Evolutionary conservation across 2,329 filamentous ascomycete genomes (phyloP).

Genomic region (Laburnicola sp.): DNA sequence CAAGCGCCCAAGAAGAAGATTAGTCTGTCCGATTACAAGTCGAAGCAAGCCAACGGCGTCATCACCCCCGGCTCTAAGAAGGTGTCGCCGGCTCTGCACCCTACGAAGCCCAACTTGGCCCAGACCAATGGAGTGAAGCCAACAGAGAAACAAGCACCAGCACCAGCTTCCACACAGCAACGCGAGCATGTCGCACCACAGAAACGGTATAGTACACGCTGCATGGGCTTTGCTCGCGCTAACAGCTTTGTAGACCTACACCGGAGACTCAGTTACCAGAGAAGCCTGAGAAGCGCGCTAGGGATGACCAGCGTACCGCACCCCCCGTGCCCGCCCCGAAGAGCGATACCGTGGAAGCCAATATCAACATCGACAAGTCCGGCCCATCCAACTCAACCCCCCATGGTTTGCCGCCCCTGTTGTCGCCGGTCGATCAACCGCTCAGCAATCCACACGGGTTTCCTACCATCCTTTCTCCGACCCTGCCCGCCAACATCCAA

Average conservation of each 20-base stretch:
- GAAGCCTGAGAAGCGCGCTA: slow-evolving; percentile 20
- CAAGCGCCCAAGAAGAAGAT: slow-evolving; percentile 63
- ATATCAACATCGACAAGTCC: slow-evolving; percentile 33
- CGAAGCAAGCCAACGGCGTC: slow-evolving; percentile 51
- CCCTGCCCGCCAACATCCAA: slow-evolving; percentile 59
- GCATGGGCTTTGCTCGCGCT: slow-evolving; percentile 10
- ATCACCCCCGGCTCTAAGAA: slow-evolving; percentile 37
- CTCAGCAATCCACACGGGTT: slow-evolving; percentile 48
- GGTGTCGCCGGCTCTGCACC: slow-evolving; percentile 29
- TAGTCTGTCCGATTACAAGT: slow-evolving; percentile 63
- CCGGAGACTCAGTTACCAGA: slow-evolving; percentile 21
- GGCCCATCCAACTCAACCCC: slow-evolving; percentile 37
- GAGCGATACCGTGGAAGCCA: slow-evolving; percentile 45
- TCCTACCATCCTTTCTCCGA: slow-evolving; percentile 61
- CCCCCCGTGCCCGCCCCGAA: slow-evolving; percentile 28
- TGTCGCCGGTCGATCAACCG: slow-evolving; percentile 48
- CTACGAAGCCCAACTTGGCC: slow-evolving; percentile 24
- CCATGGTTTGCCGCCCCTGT: slow-evolving; percentile 44
- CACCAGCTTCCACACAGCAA: slow-evolving; percentile 15
- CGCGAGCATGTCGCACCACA: slow-evolving; percentile 23
- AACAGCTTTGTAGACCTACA: slow-evolving; percentile 24
- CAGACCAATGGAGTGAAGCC: slow-evolving; percentile 34
- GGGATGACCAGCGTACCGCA: slow-evolving; percentile 14
- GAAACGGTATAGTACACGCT: too few relatives aligned
- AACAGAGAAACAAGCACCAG: slow-evolving; percentile 21